Conservation (phyloP, 345 rosid genomes). For the Populus alba region DNA sequence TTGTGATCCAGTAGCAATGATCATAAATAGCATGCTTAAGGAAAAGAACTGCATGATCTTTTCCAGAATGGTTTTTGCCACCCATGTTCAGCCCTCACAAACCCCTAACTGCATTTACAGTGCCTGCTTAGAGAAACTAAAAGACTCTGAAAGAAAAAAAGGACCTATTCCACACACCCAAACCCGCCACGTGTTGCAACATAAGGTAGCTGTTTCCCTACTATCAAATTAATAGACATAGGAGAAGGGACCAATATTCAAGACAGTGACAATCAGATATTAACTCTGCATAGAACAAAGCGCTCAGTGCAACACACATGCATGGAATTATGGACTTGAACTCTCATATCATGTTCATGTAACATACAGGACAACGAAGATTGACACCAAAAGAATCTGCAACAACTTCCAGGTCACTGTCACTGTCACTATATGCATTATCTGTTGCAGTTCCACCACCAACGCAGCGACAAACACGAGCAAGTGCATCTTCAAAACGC, state of each 20-base stretch:
- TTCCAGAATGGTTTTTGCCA: not conserved
- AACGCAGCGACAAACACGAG: conserved; percentile 86
- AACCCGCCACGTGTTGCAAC: not conserved
- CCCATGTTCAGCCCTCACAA: not conserved
- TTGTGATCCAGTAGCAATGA: not conserved
- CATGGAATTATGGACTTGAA: not conserved
- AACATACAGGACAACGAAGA: conserved; percentile 96
- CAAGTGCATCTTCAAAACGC: conserved; percentile 75
- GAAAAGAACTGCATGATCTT: not conserved
- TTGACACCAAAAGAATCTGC: conserved; percentile 76
- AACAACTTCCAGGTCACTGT: conserved; percentile 96
- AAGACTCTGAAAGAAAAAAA: not conserved
- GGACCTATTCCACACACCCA: not conserved
- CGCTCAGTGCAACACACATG: not conserved
- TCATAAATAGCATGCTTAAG: not conserved
- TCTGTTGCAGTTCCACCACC: conserved; percentile 84
- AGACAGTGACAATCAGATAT: not conserved
- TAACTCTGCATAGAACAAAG: not conserved
- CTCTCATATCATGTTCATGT: not conserved
- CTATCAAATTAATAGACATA: not conserved
- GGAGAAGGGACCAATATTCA: not conserved
- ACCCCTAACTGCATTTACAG: not conserved
- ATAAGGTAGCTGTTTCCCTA: not conserved
- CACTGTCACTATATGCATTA: conserved; percentile 92
- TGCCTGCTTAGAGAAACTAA: not conserved